Evolutionary conservation across 108 stramenopile genomes (phyloP), one percentile per base, ranked within the genome.

Genomic region (Discostella pseudostelligera): DNA sequence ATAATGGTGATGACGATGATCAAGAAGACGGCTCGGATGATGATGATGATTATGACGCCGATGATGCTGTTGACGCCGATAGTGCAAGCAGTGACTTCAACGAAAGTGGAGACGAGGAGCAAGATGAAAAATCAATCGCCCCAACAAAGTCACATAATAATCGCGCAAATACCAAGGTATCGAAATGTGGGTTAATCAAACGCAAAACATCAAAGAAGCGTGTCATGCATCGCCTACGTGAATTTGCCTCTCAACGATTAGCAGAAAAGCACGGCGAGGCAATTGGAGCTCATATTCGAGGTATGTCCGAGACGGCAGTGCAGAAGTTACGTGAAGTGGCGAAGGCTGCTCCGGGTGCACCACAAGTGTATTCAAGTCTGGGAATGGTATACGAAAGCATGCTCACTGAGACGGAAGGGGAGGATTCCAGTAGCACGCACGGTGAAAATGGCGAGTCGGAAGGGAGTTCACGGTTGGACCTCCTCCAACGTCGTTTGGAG

Each of bases 331-430:
- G 87, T 45, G 65, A 80, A 44, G 82, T 48, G 4, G 92, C 92
- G 4, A 70, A 67, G 60, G 83, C 83, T 46, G 87, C 87, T 39
- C 92, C 92, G 0, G 82, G 84, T 22, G 92, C 92, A 11, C 92
- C 92, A 16, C 92, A 93, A 49, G 79, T 93, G 1, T 93, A 93
- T 61, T 85, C 86, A 11, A 87, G 86, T 44, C 77, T 93, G 4
- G 92, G 92, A n/a, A 78, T 90, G 86, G 87, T 93, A 39, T 93
- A 87, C 47, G 87, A 88, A 59, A 84, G 87, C 50, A 88, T 90
- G 87, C 67, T 88, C 36, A 56, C 53, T 26, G 82, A 86, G 29
- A 74, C 62, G 19, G 65, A 70, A 32, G 66, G 72, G 36, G 40
- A 59, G 19, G 37, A 53, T 8, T 46, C 53, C 56, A 9, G 16